These are phyloP conservation scores for Candida endomychidarum DNA, from an alignment of 805 yeast genomes.

Conservation along the genomic window DNA sequence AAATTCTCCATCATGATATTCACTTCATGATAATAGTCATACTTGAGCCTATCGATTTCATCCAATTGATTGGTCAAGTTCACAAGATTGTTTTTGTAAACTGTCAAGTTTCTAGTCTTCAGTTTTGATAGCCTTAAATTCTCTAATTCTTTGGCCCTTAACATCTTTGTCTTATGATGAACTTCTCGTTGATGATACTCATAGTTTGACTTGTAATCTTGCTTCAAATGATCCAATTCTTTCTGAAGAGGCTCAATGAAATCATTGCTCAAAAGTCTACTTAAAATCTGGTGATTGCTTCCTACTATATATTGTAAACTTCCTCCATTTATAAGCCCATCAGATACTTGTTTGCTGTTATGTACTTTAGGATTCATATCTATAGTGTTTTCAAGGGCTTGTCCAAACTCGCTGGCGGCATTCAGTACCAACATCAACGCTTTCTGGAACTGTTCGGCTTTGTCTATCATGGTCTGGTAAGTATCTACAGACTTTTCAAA, in stretches of 20 bases:
- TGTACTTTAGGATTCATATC: slow-evolving; percentile 27
- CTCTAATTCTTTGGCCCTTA: slow-evolving; percentile 61
- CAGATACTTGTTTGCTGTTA: slow-evolving; percentile 37
- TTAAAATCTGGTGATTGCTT: slow-evolving; percentile 72
- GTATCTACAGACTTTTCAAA: slow-evolving; percentile 49
- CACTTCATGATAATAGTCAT: slow-evolving; percentile 68
- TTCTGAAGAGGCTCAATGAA: slow-evolving; percentile 54
- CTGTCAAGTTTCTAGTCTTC: slow-evolving; percentile 62
- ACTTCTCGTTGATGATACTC: slow-evolving; percentile 53
- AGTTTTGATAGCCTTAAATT: slow-evolving; percentile 58
- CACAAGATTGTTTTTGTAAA: slow-evolving; percentile 64
- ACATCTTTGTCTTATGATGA: slow-evolving; percentile 48
- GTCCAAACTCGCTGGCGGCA: slow-evolving; percentile 72
- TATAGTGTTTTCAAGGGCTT: slow-evolving; percentile 54
- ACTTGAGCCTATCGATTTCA: slow-evolving; percentile 72
- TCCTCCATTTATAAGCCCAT: slow-evolving; percentile 68
- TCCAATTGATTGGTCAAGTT: slow-evolving; percentile 74
- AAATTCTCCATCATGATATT: slow-evolving; percentile 57
- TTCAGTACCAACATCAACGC: slow-evolving; percentile 49
- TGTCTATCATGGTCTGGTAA: slow-evolving; percentile 46
- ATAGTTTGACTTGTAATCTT: slow-evolving; percentile 48
- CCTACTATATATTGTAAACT: slow-evolving; percentile 76
- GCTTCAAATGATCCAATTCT: slow-evolving; percentile 45
- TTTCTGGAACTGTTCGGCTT: slow-evolving; percentile 47
- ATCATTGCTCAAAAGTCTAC: slow-evolving; percentile 52